Evolutionary conservation across 805 yeast species (phyloP).

Genomic region (Spathaspora boniae): DNA sequence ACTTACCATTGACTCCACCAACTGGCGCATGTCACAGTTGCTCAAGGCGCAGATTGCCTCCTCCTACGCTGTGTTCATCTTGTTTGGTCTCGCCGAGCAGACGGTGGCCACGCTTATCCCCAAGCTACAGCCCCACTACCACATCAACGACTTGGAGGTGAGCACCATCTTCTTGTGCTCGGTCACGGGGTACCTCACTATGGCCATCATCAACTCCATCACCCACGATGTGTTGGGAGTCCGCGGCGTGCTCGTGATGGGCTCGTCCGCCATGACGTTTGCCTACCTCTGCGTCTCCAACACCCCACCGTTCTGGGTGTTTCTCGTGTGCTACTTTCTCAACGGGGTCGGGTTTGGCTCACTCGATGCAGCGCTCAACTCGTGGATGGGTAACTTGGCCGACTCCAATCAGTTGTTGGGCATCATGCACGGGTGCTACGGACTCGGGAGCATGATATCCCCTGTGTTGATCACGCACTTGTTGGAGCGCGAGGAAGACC

Average conservation of each 20-base stretch:
- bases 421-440: slow-evolving; percentile 50
- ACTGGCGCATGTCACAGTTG: slow-evolving; percentile 33
- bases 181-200: slow-evolving; percentile 50
- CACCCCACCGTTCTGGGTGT: slow-evolving; percentile 40
- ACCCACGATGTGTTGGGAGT: slow-evolving; percentile 46
- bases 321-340: slow-evolving; percentile 36
- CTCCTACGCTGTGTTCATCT: slow-evolving; percentile 36
- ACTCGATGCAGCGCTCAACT: slow-evolving; percentile 52
- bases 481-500: slow-evolving; percentile 31
- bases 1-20: slow-evolving; percentile 33
- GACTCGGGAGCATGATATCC: slow-evolving; percentile 51
- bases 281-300: slow-evolving; percentile 38
- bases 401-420: slow-evolving; percentile 52
- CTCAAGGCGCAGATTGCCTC: slow-evolving; percentile 44
- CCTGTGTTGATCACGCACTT: slow-evolving; percentile 45
- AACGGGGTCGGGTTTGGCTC: slow-evolving; percentile 57
- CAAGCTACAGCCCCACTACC: slow-evolving; percentile 43
- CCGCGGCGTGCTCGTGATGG: slow-evolving; percentile 39
- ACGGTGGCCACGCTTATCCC: slow-evolving; percentile 60
- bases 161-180: slow-evolving; percentile 51
- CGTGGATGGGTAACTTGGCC: slow-evolving; percentile 47
- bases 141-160: slow-evolving; percentile 44
- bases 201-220: slow-evolving; percentile 47
- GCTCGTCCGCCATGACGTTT: slow-evolving; percentile 28
- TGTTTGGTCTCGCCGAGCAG: slow-evolving; percentile 59